phyloP scores from a whole-genome alignment of 768 basidiomycete species.

The Infundibulicybe gibba region DNA sequence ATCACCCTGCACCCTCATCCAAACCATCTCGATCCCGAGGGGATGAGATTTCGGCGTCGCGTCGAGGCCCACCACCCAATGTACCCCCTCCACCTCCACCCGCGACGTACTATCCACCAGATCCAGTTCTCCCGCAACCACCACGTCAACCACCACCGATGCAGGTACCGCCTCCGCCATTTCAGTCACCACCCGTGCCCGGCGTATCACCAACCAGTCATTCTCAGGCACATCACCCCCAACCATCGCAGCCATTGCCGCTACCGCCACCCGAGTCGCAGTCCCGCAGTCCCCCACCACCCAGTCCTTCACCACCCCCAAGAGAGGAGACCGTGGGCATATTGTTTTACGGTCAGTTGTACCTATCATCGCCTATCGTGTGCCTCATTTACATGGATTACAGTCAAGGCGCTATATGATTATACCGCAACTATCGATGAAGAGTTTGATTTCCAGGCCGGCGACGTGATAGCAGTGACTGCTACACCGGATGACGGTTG shows the following conservation, averaged over 20 bases:
- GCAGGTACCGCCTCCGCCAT: slow-evolving; percentile 6
- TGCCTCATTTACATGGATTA: background rate
- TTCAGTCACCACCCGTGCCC: slow-evolving; percentile 9
- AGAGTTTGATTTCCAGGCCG: slow-evolving; percentile 94
- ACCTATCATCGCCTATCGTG: background rate
- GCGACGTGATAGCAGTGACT: slow-evolving; percentile 97
- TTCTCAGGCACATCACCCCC: slow-evolving; percentile 10
- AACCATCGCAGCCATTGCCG: slow-evolving; percentile 19
- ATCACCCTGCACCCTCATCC: slow-evolving; percentile 54
- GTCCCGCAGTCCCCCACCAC: background rate
- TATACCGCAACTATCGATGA: slow-evolving; percentile 82
- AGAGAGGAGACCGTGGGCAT: background rate
- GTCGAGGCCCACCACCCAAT: slow-evolving; percentile 5
- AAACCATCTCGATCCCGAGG: background rate
- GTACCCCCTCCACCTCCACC: slow-evolving; percentile 10
- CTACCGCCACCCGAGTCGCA: slow-evolving; percentile 12
- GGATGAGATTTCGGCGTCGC: background rate
- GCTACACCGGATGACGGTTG: slow-evolving; percentile 94
- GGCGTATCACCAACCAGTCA: background rate
- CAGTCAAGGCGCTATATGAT: slow-evolving; percentile 88
- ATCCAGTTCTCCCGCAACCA: background rate
- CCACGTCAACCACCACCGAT: background rate
- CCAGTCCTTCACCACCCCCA: background rate
- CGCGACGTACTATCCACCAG: background rate
- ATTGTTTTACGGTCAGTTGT: background rate